A percentile compares a stretch with the other conserved stretches of the same genome.
Conservation (phyloP, 305 asterid species). For the Fraxinus latifolia region DNA sequence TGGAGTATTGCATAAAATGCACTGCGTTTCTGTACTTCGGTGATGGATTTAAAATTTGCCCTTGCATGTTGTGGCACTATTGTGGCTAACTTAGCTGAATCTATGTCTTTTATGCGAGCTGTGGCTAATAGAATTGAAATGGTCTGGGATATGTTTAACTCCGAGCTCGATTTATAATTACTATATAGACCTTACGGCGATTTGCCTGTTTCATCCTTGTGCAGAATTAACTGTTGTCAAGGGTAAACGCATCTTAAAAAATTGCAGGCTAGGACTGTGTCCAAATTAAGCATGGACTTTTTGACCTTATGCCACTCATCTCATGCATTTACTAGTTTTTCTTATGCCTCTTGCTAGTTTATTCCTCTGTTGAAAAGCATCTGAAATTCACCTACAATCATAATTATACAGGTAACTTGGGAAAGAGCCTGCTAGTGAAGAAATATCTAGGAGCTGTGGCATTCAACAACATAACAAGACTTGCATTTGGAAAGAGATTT, state of each 20-base stretch:
- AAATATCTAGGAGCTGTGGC: slow-evolving; percentile 63
- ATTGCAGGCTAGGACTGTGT: neutral
- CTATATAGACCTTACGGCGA: neutral
- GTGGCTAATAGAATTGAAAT: neutral
- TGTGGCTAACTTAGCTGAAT: neutral
- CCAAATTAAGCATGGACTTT: neutral
- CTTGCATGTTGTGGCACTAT: neutral
- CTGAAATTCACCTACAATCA: neutral
- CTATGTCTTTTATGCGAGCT: neutral
- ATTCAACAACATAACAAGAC: slow-evolving; percentile 66
- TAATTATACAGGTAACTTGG: slow-evolving; percentile 37
- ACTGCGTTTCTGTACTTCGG: neutral
- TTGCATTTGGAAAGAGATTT: slow-evolving; percentile 63
- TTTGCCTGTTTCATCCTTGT: neutral
- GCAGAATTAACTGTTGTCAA: neutral
- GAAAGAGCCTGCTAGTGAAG: slow-evolving; percentile 44
- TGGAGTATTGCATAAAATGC: neutral
- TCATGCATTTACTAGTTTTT: neutral
- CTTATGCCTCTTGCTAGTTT: slow-evolving; percentile 3
- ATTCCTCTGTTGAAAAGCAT: neutral
- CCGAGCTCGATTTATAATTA: neutral
- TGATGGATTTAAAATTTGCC: neutral
- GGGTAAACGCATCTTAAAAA: neutral
- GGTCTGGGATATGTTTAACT: neutral
- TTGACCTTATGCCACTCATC: neutral